Base-by-base conservation (phyloP, 225 moss, liverwort and hornwort genomes). In the Thuidium tamariscinum region DNA sequence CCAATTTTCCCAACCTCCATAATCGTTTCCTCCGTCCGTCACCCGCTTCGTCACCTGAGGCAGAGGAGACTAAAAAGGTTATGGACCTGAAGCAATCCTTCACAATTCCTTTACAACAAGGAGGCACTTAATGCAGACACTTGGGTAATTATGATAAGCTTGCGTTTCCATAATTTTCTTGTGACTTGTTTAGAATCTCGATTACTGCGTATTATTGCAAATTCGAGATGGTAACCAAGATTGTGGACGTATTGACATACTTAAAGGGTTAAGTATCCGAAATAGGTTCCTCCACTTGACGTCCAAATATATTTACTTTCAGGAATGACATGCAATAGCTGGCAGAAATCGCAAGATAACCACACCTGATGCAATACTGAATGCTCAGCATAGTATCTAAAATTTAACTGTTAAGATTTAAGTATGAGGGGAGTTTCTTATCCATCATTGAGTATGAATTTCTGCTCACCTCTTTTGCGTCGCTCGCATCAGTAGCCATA, bases 1-100 rank as follows among this genome's bases (percentile, higher is more conserved):
- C 93, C 92, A 93, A 66, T 82, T 89, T n/a, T 88, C 78, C 93
- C 93, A 93, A 37, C 90, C 92, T 11, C 89, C 93, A 19, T 86
- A 90, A 46, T 92, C 88, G 65, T 91, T 89, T 64, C 92, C 92
- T 63, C 92, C 92, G 77, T 93, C 93, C 32, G 88, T 60, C 80
- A 93, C 92, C 29, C 92, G 92, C 90, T 93, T 93, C 34, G 93
- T 93, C 89, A 93, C 92, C 93, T 83, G 2, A 4, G 61, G 61
- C 8, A 20, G 9, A 51, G 34, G 34, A 51, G 74, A 3, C 21
- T 4, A 0, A n/a, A 5, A 23, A n/a, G n/a, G n/a, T 75, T n/a
- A 74, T 3, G 3, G 20, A n/a, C 52, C 74, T n/a, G 3, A 52
- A 74, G 13, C 13, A 25, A 52, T 74, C 22, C 1, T 14, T 52